Base-by-base conservation (phyloP, 768 basidiomycete genomes). In the Phaffia tasmanica region DNA sequence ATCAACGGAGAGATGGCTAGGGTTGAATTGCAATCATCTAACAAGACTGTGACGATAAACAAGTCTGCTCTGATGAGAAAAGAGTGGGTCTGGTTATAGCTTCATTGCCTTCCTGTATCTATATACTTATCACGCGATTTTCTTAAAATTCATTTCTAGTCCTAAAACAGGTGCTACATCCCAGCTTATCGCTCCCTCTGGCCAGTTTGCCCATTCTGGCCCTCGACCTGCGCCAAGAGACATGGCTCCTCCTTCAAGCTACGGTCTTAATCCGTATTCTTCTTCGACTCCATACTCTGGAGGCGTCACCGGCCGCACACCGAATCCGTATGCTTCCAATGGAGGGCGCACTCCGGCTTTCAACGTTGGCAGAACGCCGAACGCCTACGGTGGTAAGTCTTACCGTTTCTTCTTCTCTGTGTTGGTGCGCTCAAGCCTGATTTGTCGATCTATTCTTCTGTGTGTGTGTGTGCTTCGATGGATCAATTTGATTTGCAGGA, bases 1-100 rank as follows among this genome's bases (percentile, higher is more conserved):
- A 88, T 91, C 32, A 94, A 92, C 67, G 94, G 92, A 5, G 80
- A 81, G 49, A 80, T 84, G 65, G 89, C 87, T 1, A 83, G 95
- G 51, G 91, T 99, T 18, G 95, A 98, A 76, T 79, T 99, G n/a
- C 80, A 82, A 68, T 85, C 90, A 18, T 86, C 86, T 49, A 93
- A 92, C 76, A 92, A 89, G 76, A 80, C 92, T 25, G 85, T 99
- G 66, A 86, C 85, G 49, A 85, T 97, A 65, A 86, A 88, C 57
- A 89, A 91, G 73, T 81, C 82, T 55, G 89, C 88, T 73, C 76
- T 94, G 23, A 81, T 83, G 69, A 81, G 85, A 64, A 81, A 85
- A 77, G 75, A 83, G 89, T 89, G 73, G 73, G 87, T 81, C 1
- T 18, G 65, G 30, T 29, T 27, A 27, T 9, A 7, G 23, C n/a